These are phyloP conservation scores for Extremus antarcticus DNA, from an alignment of 495 filamentous ascomycete genomes.

Conservation along the genomic window DNA sequence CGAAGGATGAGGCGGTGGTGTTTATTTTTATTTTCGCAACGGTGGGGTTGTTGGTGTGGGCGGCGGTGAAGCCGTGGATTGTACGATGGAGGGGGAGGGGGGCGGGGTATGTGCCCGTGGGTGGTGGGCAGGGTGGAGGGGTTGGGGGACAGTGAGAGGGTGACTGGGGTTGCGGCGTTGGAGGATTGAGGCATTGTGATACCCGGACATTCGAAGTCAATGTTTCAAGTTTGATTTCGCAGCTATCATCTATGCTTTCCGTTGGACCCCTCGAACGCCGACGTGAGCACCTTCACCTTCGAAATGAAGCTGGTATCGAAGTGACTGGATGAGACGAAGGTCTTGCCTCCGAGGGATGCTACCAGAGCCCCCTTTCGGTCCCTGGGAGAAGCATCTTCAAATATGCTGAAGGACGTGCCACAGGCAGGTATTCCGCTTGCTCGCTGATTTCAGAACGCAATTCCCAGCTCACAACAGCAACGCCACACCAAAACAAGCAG, in stretches of 20 bases:
- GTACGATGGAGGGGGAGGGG: constrained; percentile 41
- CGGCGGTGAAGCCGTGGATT: constrained; percentile 56
- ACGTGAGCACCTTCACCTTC: too few species aligned
- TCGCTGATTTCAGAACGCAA: too few species aligned
- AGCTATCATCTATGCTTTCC: too few species aligned
- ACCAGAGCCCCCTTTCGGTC: too few species aligned
- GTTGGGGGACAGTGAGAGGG: background rate
- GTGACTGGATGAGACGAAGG: background rate
- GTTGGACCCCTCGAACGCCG: too few species aligned
- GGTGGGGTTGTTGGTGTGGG: constrained; percentile 70
- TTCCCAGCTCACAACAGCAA: background rate
- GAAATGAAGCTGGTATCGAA: background rate
- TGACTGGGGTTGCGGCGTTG: background rate
- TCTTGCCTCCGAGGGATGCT: too few species aligned
- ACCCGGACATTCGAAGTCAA: background rate
- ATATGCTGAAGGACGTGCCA: too few species aligned
- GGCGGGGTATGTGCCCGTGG: constrained; percentile 2
- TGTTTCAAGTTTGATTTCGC: background rate
- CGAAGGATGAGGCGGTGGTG: constrained; percentile 83
- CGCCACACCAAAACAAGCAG: background rate
- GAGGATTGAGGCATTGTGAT: background rate
- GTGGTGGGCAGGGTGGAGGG: background rate
- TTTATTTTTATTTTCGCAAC: constrained; percentile 86
- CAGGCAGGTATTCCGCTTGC: too few species aligned
- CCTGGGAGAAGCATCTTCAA: too few species aligned